Evolutionary conservation across 345 rosid species (phyloP), one percentile per base, ranked within the genome.

Genomic region (Raphanus sativus): DNA sequence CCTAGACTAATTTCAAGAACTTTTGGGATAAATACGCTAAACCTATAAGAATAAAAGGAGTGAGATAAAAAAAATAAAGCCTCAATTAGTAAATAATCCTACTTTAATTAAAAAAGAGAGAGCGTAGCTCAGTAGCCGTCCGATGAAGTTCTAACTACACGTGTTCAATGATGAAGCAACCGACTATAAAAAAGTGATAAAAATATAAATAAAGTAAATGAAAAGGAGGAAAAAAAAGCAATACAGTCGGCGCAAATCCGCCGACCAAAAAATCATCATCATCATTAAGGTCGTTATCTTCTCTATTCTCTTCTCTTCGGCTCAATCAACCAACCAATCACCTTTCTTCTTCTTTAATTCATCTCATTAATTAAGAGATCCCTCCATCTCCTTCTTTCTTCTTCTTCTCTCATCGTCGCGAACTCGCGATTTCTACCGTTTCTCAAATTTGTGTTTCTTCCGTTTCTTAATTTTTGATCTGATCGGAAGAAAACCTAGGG

Each of bases 401-500:
- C 21, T 1, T 21, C 21, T 21, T 21, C 21, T 21, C 21, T 21
- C 21, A 21, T 21, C 21, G 0, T 21, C 21, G 21, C 21, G 21
- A n/a, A n/a, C n/a, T 32, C 61, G 61, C 26, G 25, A 54, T 32
- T 15, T 28, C 10, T 48, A 3, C 9, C 1, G 9, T 25, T 0
- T 10, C 11, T 36, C 4, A 7, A 6, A 50, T 2, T 54, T 28
- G 9, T 26, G 77, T 73, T 72, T 81, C 89, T 91, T 86, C 91
- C 89, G 85, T 77, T 72, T 40, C 5, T 10, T 55, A 16, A 1
- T 30, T 7, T 88, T 86, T 84, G 70, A 62, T 54, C 79, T 65
- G 64, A 78, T 83, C 91, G 91, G 93, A 85, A 86, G 94, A 77
- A 7, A 73, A 50, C 79, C 65, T 3, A 16, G 21, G 69, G 34